Percentiles rank a stretch among this genome's conserved stretches.
phyloP scores from a whole-genome alignment of 768 basidiomycete species.

The Panaeolus cyanescens region DNA sequence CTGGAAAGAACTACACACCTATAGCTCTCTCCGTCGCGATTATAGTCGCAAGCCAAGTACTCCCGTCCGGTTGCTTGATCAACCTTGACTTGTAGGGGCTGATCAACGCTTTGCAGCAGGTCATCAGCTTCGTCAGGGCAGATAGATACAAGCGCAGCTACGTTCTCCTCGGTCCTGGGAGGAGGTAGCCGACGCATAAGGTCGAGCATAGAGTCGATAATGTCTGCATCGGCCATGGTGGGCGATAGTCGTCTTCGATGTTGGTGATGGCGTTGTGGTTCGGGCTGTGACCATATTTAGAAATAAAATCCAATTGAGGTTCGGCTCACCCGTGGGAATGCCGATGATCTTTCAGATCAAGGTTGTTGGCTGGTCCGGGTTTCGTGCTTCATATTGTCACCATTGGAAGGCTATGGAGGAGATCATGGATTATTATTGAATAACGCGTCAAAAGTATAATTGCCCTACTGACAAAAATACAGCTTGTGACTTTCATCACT shows the following conservation, averaged over 20 bases:
- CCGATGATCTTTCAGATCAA: background rate
- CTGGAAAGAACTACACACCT: constrained; percentile 51
- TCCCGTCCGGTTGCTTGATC: constrained; percentile 85
- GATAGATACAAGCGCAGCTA: constrained; percentile 76
- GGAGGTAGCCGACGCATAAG: constrained; percentile 96
- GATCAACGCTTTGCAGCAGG: constrained; percentile 92
- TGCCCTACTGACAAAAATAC: too few relatives aligned
- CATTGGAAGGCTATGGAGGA: too few relatives aligned
- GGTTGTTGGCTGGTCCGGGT: background rate
- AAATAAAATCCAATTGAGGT: constrained; percentile 4
- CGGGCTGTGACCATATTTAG: constrained; percentile 3
- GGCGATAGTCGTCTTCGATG: background rate
- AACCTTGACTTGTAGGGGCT: constrained; percentile 80
- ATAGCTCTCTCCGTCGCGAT: constrained; percentile 89
- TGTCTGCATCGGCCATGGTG: constrained; percentile 57
- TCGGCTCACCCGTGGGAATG: background rate
- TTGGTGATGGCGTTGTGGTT: background rate
- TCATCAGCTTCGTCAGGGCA: constrained; percentile 96
- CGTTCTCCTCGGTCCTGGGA: constrained; percentile 83
- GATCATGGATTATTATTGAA: too few relatives aligned
- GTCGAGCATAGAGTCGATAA: constrained; percentile 92
- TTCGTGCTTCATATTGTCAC: background rate
- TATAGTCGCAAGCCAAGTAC: constrained; percentile 93
- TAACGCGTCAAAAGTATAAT: too few relatives aligned
- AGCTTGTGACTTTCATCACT: background rate